phyloP scores from a whole-genome alignment of 495 filamentous ascomycete species.

The Podospora bellae-mahoneyi region DNA sequence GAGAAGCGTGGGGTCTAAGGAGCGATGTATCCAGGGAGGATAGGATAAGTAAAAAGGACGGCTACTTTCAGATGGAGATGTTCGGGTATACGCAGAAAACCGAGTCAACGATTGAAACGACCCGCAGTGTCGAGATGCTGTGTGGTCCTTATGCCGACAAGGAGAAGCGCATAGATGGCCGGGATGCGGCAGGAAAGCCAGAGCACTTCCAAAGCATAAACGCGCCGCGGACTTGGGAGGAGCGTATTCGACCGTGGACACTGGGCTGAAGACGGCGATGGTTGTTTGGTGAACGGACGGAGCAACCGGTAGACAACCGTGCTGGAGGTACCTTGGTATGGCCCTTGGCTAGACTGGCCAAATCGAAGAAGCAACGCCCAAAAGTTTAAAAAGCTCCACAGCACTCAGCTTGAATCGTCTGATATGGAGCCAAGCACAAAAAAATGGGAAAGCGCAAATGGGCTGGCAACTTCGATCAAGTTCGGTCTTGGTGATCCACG shows the following conservation, averaged over 20 bases:
- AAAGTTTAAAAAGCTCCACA: not conserved
- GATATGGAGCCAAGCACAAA: not conserved
- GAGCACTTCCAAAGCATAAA: not conserved
- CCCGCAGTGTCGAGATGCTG: not conserved
- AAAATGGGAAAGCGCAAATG: not conserved
- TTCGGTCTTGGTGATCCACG: not conserved
- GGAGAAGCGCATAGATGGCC: not conserved
- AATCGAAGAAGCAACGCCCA: not conserved
- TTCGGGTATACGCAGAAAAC: not conserved
- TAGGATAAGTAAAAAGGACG: not conserved
- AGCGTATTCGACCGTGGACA: not conserved
- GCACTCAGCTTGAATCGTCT: not conserved
- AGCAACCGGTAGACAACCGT: not conserved
- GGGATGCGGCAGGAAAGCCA: not conserved
- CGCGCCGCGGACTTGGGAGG: not conserved
- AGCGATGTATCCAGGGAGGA: constrained; percentile 1
- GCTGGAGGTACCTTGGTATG: not conserved
- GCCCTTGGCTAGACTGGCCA: not conserved
- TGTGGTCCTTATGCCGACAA: not conserved
- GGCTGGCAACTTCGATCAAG: not conserved
- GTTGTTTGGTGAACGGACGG: not conserved
- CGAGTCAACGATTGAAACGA: not conserved
- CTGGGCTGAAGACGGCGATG: not conserved
- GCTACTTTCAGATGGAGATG: not conserved
- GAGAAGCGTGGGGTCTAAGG: not conserved